Conservation (phyloP, 106 monocot species). For the Agapanthus africanus region DNA sequence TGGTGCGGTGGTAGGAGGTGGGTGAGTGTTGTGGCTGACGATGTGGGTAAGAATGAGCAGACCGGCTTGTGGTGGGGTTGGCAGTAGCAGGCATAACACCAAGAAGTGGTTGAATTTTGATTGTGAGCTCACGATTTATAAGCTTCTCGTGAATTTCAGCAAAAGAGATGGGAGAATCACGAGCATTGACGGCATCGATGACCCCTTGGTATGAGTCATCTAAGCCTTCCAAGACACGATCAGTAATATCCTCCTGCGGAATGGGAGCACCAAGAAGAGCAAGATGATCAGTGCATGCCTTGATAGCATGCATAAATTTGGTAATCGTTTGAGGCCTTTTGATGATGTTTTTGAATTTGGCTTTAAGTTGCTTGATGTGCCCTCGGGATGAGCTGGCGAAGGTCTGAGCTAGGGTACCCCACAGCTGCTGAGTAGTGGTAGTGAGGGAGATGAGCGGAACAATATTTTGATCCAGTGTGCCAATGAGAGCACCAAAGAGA, state of each 20-base stretch:
- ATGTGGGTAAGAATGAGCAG: background rate
- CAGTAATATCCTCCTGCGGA: background rate
- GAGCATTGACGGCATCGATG: background rate
- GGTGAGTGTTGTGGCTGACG: background rate
- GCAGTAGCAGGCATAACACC: background rate
- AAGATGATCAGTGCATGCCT: background rate
- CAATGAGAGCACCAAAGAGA: background rate
- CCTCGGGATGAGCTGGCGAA: background rate
- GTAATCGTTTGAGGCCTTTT: background rate
- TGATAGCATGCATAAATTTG: background rate
- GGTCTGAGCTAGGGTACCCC: background rate
- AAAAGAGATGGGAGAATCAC: background rate
- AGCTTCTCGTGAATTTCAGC: background rate
- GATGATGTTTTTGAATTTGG: background rate
- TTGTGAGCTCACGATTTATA: background rate
- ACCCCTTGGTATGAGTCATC: background rate
- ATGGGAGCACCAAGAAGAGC: background rate
- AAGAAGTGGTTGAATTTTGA: background rate
- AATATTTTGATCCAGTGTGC: background rate
- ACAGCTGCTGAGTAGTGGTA: background rate
- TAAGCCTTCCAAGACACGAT: background rate
- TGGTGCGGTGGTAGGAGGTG: background rate
- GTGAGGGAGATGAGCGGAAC: background rate
- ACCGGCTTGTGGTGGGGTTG: background rate
- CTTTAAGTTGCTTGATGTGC: background rate